A percentile compares a stretch with the other conserved stretches of the same genome.
Evolutionary conservation across 2,329 filamentous ascomycete species (phyloP).

Genomic region (Colletotrichum ledebouriae): DNA sequence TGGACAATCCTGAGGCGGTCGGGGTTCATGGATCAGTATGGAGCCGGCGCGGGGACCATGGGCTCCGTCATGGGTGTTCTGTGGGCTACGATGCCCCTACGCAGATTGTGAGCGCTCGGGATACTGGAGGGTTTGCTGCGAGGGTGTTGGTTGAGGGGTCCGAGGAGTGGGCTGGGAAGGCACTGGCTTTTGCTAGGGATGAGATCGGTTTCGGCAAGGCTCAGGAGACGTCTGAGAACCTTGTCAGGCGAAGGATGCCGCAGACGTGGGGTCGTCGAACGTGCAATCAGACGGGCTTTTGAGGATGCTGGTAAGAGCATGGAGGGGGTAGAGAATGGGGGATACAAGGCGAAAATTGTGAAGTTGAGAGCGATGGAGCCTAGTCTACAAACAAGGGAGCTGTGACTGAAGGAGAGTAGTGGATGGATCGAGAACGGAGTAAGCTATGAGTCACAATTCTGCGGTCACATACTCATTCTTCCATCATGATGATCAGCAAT

Average conservation of each 20-base stretch:
- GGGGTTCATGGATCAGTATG: constrained; percentile 49
- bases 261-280: constrained; percentile 30
- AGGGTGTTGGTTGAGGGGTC: constrained; percentile 34
- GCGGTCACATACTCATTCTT: too few relatives aligned
- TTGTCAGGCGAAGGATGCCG: constrained; percentile 22
- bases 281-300: constrained; percentile 35
- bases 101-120: constrained; percentile 47
- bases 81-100: constrained; percentile 46
- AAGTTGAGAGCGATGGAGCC: constrained; percentile 33
- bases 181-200: constrained; percentile 40
- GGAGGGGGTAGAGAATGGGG: constrained; percentile 40
- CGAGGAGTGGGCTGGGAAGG: constrained; percentile 29
- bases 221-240: constrained; percentile 22
- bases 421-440: constrained; percentile 39
- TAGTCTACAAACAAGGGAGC: constrained; percentile 40
- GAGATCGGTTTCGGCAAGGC: constrained; percentile 38
- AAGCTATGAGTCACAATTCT: not conserved
- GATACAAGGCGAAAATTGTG: constrained; percentile 35
- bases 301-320: constrained; percentile 40
- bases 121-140: constrained; percentile 44
- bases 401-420: constrained; percentile 45
- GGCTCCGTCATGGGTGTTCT: constrained; percentile 46
- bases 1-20: constrained; percentile 48
- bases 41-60: constrained; percentile 42
- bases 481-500: not conserved